Base-by-base conservation (phyloP, 2,329 filamentous ascomycete species). In the Podosphaera fusca region DNA sequence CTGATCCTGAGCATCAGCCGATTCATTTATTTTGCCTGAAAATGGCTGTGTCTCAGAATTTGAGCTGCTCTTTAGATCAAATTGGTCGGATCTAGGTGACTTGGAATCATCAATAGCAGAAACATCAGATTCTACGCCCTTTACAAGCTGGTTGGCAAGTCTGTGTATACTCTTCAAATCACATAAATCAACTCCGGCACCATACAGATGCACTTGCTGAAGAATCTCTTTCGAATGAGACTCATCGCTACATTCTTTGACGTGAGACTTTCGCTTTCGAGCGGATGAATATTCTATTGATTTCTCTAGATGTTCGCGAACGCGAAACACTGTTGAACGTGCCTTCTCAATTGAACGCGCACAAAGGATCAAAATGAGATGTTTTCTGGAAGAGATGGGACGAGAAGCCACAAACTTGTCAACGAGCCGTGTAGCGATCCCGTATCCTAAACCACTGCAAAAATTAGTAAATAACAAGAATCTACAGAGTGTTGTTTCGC, bases 341-440 rank as follows among this genome's bases (percentile, higher is more conserved):
- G 83, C 84, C 72, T 95, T 95, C 60, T 74, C 71, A 49, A 74
- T 67, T 64, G 82, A 83, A 61, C 90, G 85, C 0, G 90, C 95
- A 4, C 87, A 94, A 61, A 87, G 81, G 61, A 95, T 80, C 57
- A 95, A 75, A 63, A 87, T 78, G 50, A 96, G 78, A 64, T 84
- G 80, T 58, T 85, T 77, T 35, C 75, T 73, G 54, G 79, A 73
- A 35, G 84, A 78, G 40, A 80, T 81, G 10, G 79, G 79, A 58
- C 75, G 80, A 12, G 80, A 80, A 59, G 74, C 72, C 59, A 94
- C 79, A 73, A 95, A 95, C 65, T 94, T 86, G 72, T 95, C 87
- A 63, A 94, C 90, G 58, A 95, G 75, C 59, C 87, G 85, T 66
- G 85, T 80, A 67, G 85, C 85, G 63, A 86, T 88, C 57, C 84